A percentile compares a stretch with the other conserved stretches of the same genome.
These are phyloP conservation scores for Cyberlindnera americana DNA, from an alignment of 805 yeast species.

Conservation along the genomic window DNA sequence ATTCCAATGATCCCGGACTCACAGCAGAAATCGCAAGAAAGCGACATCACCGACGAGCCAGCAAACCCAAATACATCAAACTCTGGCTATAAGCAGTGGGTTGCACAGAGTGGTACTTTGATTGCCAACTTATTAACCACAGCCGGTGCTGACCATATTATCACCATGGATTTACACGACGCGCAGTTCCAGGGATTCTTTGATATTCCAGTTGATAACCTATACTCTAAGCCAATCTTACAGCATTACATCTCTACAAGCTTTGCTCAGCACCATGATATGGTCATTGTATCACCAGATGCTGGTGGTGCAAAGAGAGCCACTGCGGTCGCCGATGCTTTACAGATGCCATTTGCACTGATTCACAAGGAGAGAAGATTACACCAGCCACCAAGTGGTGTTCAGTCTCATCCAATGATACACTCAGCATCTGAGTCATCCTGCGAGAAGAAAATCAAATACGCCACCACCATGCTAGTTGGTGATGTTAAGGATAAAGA, in stretches of 20 bases:
- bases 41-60: slow-evolving; percentile 15
- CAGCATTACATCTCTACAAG: slow-evolving; percentile 77
- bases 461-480: slow-evolving; percentile 90
- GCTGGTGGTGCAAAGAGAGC: slow-evolving; percentile 99
- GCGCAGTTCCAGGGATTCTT: slow-evolving; percentile 98
- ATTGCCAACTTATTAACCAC: slow-evolving; percentile 83
- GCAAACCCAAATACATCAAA: slow-evolving; percentile 34
- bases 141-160: slow-evolving; percentile 95
- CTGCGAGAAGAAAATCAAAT: slow-evolving; percentile 29
- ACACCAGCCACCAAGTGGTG: slow-evolving; percentile 28
- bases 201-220: slow-evolving; percentile 92
- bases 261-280: slow-evolving; percentile 76
- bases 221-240: slow-evolving; percentile 83
- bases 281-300: slow-evolving; percentile 95
- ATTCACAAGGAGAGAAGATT: slow-evolving; percentile 89
- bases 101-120: slow-evolving; percentile 90
- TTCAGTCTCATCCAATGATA: slow-evolving; percentile 16
- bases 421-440: slow-evolving; percentile 5
- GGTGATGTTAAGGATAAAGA: slow-evolving; percentile 87
- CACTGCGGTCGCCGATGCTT: slow-evolving; percentile 85
- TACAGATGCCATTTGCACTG: slow-evolving; percentile 87
- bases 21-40: background rate
- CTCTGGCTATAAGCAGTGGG: slow-evolving; percentile 88
- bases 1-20: slow-evolving; percentile 34
- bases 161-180: slow-evolving; percentile 97